Evolutionary conservation across 495 filamentous ascomycete genomes (phyloP), one percentile per base, ranked within the genome.

Genomic region (Haplographium delicatum): DNA sequence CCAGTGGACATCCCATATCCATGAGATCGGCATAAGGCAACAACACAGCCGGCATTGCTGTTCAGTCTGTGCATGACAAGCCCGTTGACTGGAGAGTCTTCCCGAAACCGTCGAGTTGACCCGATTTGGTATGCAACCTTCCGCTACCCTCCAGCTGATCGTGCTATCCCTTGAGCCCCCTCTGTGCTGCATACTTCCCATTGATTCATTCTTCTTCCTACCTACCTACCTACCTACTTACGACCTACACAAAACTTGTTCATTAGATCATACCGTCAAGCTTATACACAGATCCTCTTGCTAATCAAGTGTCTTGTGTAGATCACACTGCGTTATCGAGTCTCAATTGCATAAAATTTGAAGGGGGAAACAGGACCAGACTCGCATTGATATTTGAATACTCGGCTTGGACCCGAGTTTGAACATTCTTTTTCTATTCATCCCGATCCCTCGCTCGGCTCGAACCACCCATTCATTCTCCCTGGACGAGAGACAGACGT

Each of bases 121-220:
- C 50, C 51, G 53, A 57, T 31, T 45, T 54, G 53, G 50, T 54
- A 57, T 53, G 58, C 50, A 54, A 45, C 53, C 31, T 46, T 45
- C 53, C 47, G 56, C 26, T 42, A 35, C 40, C 34, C 42, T 43
- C 34, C 33, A 47, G 16, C 18, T 20, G 20, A 50, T 44, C 42
- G 27, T 51, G 35, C 30, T 54, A 57, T 57, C 54, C 58, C 53
- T 54, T n/a, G 18, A 26, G 10, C 24, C 53, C 57, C 58, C 54
- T 56, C 50, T 28, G 22, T 44, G 18, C 51, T n/a, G n/a, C n/a
- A n/a, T n/a, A n/a, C n/a, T n/a, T n/a, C n/a, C n/a, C n/a, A n/a
- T n/a, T n/a, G n/a, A 57, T 54, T 57, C 50, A 40, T 57, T 38
- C 49, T 51, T 45, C 42, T 35, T 34, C 31, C 16, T 22, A 40